Evolutionary conservation across 2,329 filamentous ascomycete genomes (phyloP), one percentile per base, ranked within the genome.

Genomic region (Penicillium hesseltinei): DNA sequence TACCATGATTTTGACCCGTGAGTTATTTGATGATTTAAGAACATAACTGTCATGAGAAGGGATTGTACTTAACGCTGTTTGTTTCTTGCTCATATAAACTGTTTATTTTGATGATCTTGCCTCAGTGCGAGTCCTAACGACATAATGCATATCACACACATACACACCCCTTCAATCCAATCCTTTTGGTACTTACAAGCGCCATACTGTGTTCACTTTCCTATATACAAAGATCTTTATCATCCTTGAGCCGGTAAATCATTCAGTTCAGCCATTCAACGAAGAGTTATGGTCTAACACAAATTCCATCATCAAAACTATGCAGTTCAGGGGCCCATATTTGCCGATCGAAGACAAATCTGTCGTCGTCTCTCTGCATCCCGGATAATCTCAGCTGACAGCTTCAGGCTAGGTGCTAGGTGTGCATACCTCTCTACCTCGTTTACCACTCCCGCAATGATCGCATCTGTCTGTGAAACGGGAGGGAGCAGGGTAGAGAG

Each of bases 331-430:
- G 64, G 40, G n/a, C 51, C 54, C 23, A 51, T 38, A 36, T 60
- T 59, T 9, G 57, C 40, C 11, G 70, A 67, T 33, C 63, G 62
- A 43, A 70, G 63, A 57, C 62, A 67, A 19, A 70, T 81, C 67
- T 88, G 85, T 64, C 90, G 80, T 63, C 89, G 83, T 66, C 86
- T 83, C 71, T 90, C 90, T 8, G 90, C 90, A 71, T 93, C 90
- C 57, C 88, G 86, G 69, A 93, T 84, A 59, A 93, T 91, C 69
- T 93, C 90, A 23, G 88, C 86, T n/a, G 88, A 87, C 49, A 93
- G 78, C 63, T 82, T 84, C 33, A 93, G 78, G 68, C 89, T 92
- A 6, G 90, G 90, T 3, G 90, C 89, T 33, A 94, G 78, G 63
- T 88, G 84, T 0, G 88, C 84, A 71, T 91, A 89, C 63, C 85